Evolutionary conservation across 2,329 filamentous ascomycete genomes (phyloP).

Genomic region (Cladosporium oxysporum): DNA sequence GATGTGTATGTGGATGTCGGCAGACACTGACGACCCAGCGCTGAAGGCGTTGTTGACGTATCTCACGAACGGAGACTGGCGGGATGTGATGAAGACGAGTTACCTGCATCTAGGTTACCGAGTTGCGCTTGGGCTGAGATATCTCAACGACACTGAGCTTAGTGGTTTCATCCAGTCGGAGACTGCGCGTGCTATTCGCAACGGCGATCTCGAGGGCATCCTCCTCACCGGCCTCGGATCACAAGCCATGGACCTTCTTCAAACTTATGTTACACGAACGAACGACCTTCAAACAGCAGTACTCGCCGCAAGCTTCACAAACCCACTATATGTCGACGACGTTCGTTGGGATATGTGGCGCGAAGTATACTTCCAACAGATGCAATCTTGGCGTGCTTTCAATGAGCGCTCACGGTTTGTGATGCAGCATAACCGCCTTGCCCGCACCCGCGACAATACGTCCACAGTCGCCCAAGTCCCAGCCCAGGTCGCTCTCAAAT

Average conservation of each 20-base stretch:
- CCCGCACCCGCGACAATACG: constrained; percentile 61
- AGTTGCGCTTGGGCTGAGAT: constrained; percentile 70
- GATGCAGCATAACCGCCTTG: constrained; percentile 71
- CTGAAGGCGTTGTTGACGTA: constrained; percentile 77
- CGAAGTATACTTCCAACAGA: constrained; percentile 69
- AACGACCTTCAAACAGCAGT: constrained; percentile 78
- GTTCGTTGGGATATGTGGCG: constrained; percentile 74
- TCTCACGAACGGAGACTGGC: constrained; percentile 76
- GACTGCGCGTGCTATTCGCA: constrained; percentile 60
- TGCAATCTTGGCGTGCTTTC: constrained; percentile 71
- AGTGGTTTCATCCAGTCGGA: constrained; percentile 51
- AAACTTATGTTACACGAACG: constrained; percentile 73
- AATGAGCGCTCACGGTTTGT: constrained; percentile 76
- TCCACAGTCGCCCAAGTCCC: constrained; percentile 63
- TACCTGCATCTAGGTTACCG: constrained; percentile 75
- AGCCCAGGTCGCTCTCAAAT: constrained; percentile 74
- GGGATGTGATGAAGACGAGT: constrained; percentile 68
- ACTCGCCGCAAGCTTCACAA: constrained; percentile 71
- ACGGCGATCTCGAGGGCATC: constrained; percentile 75
- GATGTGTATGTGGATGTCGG: constrained; percentile 62
- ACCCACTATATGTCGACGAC: constrained; percentile 76
- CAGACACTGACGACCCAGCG: constrained; percentile 72
- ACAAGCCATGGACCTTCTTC: constrained; percentile 70
- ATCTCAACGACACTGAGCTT: constrained; percentile 61
- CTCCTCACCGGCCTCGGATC: constrained; percentile 77